Conservation (phyloP, 371 early-diverging fungal species). For the Rhizopus delemar region DNA sequence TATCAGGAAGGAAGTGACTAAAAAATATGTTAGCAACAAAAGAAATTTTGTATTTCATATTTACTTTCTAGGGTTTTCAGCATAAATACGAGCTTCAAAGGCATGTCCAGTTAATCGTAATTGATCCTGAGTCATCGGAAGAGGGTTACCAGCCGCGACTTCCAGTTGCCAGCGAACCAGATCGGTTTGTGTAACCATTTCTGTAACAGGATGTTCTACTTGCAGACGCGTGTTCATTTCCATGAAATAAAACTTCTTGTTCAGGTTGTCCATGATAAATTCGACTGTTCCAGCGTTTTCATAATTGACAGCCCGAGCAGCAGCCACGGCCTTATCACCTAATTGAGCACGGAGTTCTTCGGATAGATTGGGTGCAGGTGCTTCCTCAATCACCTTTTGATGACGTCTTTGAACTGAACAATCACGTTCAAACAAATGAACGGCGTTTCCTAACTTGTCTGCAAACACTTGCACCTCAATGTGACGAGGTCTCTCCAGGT, state of each 20-base stretch:
- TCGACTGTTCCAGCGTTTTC: conserved; percentile 97
- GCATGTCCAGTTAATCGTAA: conserved; percentile 82
- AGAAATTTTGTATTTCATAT: background rate
- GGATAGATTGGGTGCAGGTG: conserved; percentile 70
- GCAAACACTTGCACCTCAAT: conserved; percentile 97
- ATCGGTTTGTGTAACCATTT: conserved; percentile 93
- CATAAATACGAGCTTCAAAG: conserved; percentile 97
- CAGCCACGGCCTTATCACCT: conserved; percentile 90
- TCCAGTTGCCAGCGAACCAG: conserved; percentile 92
- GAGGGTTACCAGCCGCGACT: conserved; percentile 83
- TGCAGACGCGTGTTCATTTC: conserved; percentile 97
- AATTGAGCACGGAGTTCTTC: conserved; percentile 74
- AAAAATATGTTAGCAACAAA: too few relatives aligned
- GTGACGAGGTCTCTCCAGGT: conserved; percentile 83
- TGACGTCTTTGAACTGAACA: conserved; percentile 97
- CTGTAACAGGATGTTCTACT: conserved; percentile 97
- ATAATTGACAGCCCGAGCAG: conserved; percentile 90
- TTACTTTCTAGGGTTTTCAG: conserved; percentile 92
- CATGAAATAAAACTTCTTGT: conserved; percentile 93
- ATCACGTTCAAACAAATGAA: conserved; percentile 95
- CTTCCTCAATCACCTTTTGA: conserved; percentile 97
- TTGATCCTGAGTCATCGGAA: conserved; percentile 76
- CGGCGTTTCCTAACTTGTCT: conserved; percentile 84
- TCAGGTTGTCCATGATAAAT: conserved; percentile 91
- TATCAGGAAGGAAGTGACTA: conserved; percentile 91